phyloP scores from a whole-genome alignment of 192 early-diverging fungal genomes.

The Coemansia sp. region DNA sequence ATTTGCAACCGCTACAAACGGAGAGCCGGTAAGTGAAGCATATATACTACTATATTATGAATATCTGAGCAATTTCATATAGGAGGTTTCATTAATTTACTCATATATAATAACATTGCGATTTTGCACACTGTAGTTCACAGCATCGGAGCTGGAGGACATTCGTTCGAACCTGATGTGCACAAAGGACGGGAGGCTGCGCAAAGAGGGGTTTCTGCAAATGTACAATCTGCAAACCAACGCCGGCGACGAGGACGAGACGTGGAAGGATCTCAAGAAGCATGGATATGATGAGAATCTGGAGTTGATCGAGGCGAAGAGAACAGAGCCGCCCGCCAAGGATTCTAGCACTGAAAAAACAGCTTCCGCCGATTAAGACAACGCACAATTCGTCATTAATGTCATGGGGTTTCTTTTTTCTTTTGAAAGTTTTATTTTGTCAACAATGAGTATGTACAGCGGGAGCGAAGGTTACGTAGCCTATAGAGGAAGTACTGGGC shows the following conservation, averaged over 20 bases:
- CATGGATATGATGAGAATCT: conserved; percentile 53
- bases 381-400: background rate
- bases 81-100: too few relatives aligned
- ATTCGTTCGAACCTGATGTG: conserved; percentile 68
- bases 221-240: conserved; percentile 76
- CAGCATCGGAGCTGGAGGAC: conserved; percentile 54
- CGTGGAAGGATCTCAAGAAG: conserved; percentile 72
- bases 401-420: background rate
- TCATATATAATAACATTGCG: background rate
- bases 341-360: background rate
- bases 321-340: background rate
- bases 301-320: conserved; percentile 2
- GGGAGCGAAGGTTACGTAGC: conserved; percentile 32
- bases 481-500: background rate
- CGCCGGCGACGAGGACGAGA: conserved; percentile 67
- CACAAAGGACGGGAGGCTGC: conserved; percentile 61
- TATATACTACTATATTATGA: background rate
- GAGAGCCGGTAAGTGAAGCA: conserved; percentile 47
- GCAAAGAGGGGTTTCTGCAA: conserved; percentile 73
- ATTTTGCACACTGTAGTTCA: conserved; percentile 23
- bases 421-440: background rate
- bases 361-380: background rate
- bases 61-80: too few relatives aligned
- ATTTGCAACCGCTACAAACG: conserved; percentile 63
- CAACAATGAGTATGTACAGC: conserved; percentile 5